phyloP scores from a whole-genome alignment of 2,329 filamentous ascomycete genomes.

The Xylaria sp. region DNA sequence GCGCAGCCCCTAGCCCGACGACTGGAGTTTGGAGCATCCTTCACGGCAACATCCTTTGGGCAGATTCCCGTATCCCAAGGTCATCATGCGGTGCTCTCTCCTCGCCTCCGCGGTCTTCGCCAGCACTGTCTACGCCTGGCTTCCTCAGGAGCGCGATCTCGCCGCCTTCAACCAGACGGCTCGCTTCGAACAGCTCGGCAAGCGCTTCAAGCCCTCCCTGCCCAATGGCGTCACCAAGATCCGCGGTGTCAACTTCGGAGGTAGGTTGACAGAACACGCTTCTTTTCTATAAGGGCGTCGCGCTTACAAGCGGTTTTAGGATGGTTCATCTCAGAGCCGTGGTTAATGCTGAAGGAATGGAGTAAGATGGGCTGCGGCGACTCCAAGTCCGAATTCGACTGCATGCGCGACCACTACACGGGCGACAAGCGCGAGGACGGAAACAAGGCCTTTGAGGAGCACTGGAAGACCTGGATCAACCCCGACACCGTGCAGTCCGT shows the following conservation, averaged over 20 bases:
- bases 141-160: conserved; percentile 37
- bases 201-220: conserved; percentile 36
- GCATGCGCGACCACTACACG: conserved; percentile 26
- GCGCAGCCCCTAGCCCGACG: background rate
- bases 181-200: conserved; percentile 38
- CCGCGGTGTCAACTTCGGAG: conserved; percentile 30
- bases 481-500: conserved; percentile 27
- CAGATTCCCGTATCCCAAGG: background rate
- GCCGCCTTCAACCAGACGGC: conserved; percentile 39
- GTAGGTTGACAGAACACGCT: conserved; percentile 12
- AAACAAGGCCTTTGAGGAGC: conserved; percentile 25
- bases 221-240: conserved; percentile 28
- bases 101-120: conserved; percentile 31
- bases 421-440: conserved; percentile 24
- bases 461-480: conserved; percentile 28
- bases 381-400: conserved; percentile 27
- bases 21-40: background rate
- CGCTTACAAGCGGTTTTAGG: conserved; percentile 12
- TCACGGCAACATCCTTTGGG: too few relatives aligned
- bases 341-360: conserved; percentile 28
- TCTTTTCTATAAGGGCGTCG: background rate
- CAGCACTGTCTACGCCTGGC: conserved; percentile 31
- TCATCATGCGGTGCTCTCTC: conserved; percentile 31
- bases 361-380: conserved; percentile 26
- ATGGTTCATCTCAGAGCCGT: conserved; percentile 28